A percentile compares a stretch with the other conserved stretches of the same genome.
These are phyloP conservation scores for Teunomyces kruisii DNA, from an alignment of 805 yeast species.

Conservation along the genomic window DNA sequence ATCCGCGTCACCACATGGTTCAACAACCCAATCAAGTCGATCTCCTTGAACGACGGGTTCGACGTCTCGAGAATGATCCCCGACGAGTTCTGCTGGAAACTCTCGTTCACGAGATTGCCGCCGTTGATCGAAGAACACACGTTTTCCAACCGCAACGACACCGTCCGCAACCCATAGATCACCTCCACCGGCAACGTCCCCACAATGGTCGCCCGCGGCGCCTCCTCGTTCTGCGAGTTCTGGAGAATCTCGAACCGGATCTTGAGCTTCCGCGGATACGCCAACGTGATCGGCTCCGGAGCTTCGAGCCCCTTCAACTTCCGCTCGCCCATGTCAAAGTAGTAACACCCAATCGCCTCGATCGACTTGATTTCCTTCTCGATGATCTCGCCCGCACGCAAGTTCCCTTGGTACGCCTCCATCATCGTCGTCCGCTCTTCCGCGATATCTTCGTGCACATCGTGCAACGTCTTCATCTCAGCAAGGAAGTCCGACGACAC, in stretches of 20 bases:
- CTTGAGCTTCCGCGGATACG: constrained; percentile 65
- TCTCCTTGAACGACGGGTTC: constrained; percentile 21
- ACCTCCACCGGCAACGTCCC: constrained; percentile 45
- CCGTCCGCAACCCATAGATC: constrained; percentile 51
- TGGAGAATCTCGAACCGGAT: constrained; percentile 53
- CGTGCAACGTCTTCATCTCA: constrained; percentile 62
- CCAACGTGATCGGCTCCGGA: constrained; percentile 80
- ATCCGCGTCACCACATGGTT: constrained; percentile 69
- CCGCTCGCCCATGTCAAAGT: constrained; percentile 75
- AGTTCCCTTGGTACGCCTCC: constrained; percentile 47
- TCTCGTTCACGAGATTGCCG: constrained; percentile 29
- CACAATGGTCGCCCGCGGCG: constrained; percentile 32
- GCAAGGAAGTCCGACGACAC: constrained; percentile 77
- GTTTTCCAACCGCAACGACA: constrained; percentile 58
- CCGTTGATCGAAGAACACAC: constrained; percentile 53
- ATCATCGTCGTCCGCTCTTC: constrained; percentile 24
- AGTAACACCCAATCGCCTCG: constrained; percentile 66
- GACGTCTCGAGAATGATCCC: constrained; percentile 20
- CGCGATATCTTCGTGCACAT: constrained; percentile 43
- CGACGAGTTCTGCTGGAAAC: constrained; percentile 25
- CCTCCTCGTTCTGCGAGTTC: constrained; percentile 20
- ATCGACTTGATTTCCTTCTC: constrained; percentile 66
- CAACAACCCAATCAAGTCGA: constrained; percentile 54
- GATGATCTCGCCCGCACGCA: constrained; percentile 52
- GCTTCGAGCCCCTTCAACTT: constrained; percentile 93